Conservation (phyloP, 306 rosid genomes). For the Acmispon strigosus region DNA sequence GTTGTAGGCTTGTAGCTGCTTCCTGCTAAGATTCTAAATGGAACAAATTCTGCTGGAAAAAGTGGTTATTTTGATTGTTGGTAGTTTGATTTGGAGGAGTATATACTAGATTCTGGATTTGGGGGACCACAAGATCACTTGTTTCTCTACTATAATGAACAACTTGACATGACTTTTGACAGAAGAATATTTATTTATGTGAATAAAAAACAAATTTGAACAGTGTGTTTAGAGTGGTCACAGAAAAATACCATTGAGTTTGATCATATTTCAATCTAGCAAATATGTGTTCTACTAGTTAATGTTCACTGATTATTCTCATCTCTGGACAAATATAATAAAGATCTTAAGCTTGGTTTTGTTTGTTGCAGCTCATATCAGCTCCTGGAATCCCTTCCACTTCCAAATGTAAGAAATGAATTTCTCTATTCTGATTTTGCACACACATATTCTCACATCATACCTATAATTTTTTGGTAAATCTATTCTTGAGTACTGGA, state of each 20-base stretch:
- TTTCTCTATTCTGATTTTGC: constrained; percentile 3
- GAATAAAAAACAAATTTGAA: background rate
- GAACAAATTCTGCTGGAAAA: constrained; percentile 34
- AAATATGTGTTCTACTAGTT: constrained; percentile 3
- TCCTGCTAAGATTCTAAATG: constrained; percentile 34
- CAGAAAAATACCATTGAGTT: background rate
- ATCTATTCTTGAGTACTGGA: background rate
- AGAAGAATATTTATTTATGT: constrained; percentile 18
- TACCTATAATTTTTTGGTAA: background rate
- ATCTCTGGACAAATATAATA: background rate
- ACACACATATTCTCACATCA: background rate
- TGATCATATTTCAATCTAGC: constrained; percentile 1
- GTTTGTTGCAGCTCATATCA: constrained; percentile 72
- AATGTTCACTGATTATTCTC: background rate
- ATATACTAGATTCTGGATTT: constrained; percentile 28
- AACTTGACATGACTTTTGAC: constrained; percentile 24
- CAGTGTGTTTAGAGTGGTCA: background rate
- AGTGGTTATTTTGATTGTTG: constrained; percentile 10
- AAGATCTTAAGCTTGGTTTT: constrained; percentile 25
- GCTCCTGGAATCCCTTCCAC: constrained; percentile 76
- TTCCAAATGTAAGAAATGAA: constrained; percentile 65
- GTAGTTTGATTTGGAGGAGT: constrained; percentile 31
- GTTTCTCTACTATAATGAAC: constrained; percentile 21
- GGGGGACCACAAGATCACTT: constrained; percentile 29
- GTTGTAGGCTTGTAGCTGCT: constrained; percentile 20